Conservation (phyloP, 2,329 filamentous ascomycete species). For the Fusarium cyanostomum region DNA sequence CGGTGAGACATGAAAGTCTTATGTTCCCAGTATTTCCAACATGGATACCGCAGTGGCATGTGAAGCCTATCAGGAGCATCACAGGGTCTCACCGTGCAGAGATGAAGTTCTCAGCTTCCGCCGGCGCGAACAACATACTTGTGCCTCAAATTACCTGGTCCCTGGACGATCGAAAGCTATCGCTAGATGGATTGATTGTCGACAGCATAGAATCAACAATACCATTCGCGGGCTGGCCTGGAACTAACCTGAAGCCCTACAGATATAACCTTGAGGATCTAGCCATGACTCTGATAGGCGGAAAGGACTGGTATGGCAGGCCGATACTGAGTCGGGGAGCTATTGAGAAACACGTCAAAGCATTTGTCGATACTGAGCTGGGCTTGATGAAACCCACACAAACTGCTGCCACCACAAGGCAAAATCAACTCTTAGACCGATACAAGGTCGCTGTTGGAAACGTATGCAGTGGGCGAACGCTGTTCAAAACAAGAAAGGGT, state of each 20-base stretch:
- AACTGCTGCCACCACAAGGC: too few species aligned
- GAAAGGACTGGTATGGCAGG: conserved; percentile 2
- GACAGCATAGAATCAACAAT: not conserved
- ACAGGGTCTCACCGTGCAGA: not conserved
- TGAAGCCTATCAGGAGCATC: conserved; percentile 4
- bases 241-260: too few species aligned
- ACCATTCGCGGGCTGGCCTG: too few species aligned
- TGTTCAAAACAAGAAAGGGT: too few species aligned
- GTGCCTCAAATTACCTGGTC: not conserved
- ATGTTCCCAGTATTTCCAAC: not conserved
- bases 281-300: not conserved
- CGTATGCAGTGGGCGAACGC: too few species aligned
- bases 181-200: not conserved
- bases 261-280: too few species aligned
- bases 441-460: too few species aligned
- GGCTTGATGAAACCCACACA: not conserved
- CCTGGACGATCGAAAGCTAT: not conserved
- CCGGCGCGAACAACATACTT: not conserved
- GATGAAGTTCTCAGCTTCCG: conserved; percentile 9
- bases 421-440: too few species aligned
- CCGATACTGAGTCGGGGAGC: not conserved
- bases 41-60: conserved; percentile 4
- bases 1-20: not conserved
- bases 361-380: not conserved
- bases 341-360: not conserved